Percentiles rank a stretch among this genome's conserved stretches.
phyloP scores from a whole-genome alignment of 768 basidiomycete species.

The Gyrodon lividus region DNA sequence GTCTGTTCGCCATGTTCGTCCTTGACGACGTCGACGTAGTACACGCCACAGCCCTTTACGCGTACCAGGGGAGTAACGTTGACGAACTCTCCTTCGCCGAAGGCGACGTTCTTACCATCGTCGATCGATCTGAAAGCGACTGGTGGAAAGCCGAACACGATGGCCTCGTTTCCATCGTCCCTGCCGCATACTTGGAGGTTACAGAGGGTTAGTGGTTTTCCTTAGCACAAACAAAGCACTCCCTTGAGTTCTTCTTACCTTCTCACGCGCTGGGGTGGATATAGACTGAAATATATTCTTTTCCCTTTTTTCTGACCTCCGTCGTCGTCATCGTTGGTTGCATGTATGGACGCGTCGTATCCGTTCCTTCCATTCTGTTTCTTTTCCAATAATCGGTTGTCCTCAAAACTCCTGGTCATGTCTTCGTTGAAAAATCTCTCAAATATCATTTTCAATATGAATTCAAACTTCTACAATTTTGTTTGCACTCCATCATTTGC shows the following conservation, averaged over 20 bases:
- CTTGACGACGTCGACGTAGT: constrained; percentile 34
- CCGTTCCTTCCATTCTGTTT: constrained; percentile 1
- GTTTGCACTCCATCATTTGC: neutral
- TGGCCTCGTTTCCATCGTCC: constrained; percentile 86
- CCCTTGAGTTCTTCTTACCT: constrained; percentile 57
- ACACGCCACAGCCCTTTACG: constrained; percentile 76
- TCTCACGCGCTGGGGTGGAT: constrained; percentile 41
- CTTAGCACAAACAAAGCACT: constrained; percentile 29
- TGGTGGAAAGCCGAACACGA: constrained; percentile 97
- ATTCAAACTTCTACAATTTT: constrained; percentile 11
- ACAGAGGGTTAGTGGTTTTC: constrained; percentile 82
- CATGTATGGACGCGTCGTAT: constrained; percentile 12
- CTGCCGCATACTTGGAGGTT: constrained; percentile 86
- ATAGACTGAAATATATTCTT: constrained; percentile 81
- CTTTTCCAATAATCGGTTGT: neutral
- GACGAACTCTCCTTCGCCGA: constrained; percentile 88
- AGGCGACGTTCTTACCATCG: constrained; percentile 73
- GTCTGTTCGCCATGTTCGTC: neutral
- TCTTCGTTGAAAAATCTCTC: constrained; percentile 4
- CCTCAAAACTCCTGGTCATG: constrained; percentile 1
- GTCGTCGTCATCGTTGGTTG: constrained; percentile 12
- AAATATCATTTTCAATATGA: constrained; percentile 13
- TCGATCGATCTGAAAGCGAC: constrained; percentile 80
- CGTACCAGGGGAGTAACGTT: constrained; percentile 63
- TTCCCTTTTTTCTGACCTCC: constrained; percentile 44